Evolutionary conservation across 768 basidiomycete genomes (phyloP).

Genomic region (Collybiopsis luxurians): DNA sequence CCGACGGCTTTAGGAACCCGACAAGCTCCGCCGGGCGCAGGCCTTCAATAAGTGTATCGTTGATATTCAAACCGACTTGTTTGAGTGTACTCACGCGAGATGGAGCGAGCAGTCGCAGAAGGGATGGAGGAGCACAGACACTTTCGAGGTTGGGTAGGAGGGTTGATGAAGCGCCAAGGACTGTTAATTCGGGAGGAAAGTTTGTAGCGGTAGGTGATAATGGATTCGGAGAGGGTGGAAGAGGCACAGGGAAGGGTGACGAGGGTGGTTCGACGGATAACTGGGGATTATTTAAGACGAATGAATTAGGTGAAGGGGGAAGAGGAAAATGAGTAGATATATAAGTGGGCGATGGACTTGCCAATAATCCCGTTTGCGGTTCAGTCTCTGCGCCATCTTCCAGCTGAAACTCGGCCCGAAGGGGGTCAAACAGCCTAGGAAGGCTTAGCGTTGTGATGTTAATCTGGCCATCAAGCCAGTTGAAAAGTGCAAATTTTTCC

Average conservation of each 20-base stretch:
- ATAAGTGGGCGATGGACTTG: not conserved
- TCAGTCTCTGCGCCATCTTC: too few species aligned
- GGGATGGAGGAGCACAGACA: constrained; percentile 34
- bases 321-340: not conserved
- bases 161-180: constrained; percentile 27
- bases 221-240: constrained; percentile 2
- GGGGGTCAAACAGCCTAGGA: constrained; percentile 19
- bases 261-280: too few species aligned
- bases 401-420: too few species aligned
- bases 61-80: constrained; percentile 36
- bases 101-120: constrained; percentile 14
- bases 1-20: constrained; percentile 5
- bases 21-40: constrained; percentile 42
- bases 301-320: not conserved
- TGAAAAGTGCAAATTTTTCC: constrained; percentile 32
- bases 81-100: constrained; percentile 16
- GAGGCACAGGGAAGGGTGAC: not conserved
- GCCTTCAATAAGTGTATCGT: constrained; percentile 42
- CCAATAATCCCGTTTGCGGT: not conserved
- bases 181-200: constrained; percentile 12
- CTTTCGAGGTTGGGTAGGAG: constrained; percentile 38
- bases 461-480: constrained; percentile 41
- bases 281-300: too few species aligned
- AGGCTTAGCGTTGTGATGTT: constrained; percentile 38
- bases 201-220: not conserved